phyloP scores from a whole-genome alignment of 1,284 basidiomycete genomes.

The Fistulinella cinereoalba region DNA sequence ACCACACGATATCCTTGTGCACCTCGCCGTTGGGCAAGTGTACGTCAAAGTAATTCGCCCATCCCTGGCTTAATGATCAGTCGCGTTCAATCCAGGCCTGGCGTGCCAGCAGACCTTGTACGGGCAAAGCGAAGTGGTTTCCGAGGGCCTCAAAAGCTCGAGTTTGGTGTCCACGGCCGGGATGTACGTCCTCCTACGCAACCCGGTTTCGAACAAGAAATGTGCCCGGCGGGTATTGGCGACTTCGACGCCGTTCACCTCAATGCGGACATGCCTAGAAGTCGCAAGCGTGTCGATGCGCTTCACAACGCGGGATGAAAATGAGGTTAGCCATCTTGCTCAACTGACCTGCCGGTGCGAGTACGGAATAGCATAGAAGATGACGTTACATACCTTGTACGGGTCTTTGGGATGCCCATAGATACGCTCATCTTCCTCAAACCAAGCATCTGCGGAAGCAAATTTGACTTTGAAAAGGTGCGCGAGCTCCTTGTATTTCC shows the following conservation, averaged over 20 bases:
- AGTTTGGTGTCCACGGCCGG: conserved; percentile 54
- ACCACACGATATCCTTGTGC: conserved; percentile 58
- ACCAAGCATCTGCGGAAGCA: conserved; percentile 56
- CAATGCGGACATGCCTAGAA: conserved; percentile 58
- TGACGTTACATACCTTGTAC: conserved; percentile 50
- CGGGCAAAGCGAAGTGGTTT: conserved; percentile 50
- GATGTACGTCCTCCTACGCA: conserved; percentile 59
- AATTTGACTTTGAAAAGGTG: conserved; percentile 52
- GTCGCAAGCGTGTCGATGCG: conserved; percentile 59
- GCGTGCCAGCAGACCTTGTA: conserved; percentile 56
- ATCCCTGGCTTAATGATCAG: conserved; percentile 43
- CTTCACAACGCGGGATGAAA: conserved; percentile 36
- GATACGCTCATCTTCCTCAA: conserved; percentile 64
- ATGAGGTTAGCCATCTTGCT: background rate
- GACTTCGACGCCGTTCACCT: conserved; percentile 58
- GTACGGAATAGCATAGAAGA: too few relatives aligned
- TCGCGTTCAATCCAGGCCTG: background rate
- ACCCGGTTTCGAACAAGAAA: conserved; percentile 56
- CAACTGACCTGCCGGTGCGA: background rate
- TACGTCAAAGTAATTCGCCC: conserved; percentile 57
- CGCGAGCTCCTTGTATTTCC: conserved; percentile 37
- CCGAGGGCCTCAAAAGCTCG: conserved; percentile 49
- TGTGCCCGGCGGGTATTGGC: conserved; percentile 54
- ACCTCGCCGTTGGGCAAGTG: conserved; percentile 43
- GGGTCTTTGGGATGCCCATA: conserved; percentile 64